A percentile compares a stretch with the other conserved stretches of the same genome.
Conservation (phyloP, 163 green algal genomes). For the Scenedesmus sp. region DNA sequence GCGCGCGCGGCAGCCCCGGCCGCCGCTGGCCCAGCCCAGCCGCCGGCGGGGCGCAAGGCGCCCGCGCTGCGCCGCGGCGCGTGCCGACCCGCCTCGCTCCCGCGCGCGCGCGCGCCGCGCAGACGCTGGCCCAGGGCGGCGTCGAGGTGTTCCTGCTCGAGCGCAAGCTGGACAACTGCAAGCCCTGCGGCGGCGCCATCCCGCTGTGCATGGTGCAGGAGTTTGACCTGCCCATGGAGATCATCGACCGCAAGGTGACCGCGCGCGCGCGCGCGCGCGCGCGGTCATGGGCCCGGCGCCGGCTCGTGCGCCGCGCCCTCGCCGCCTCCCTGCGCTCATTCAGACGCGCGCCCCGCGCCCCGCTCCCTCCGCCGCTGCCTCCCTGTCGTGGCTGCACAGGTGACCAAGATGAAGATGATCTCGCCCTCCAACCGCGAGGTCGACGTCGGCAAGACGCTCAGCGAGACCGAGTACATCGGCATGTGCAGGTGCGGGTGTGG, state of each 20-base stretch:
- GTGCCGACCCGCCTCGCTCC: too few relatives aligned
- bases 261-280: too few relatives aligned
- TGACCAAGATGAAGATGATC: conserved; percentile 99
- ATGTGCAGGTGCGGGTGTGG: conserved; percentile 79
- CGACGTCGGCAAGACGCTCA: conserved; percentile 98
- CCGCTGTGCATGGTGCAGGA: conserved; percentile 99
- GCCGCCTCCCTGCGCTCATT: neutral
- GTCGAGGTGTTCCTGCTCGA: conserved; percentile 97
- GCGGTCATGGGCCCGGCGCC: conserved; percentile 84
- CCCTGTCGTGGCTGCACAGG: conserved; percentile 5
- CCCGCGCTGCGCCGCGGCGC: too few relatives aligned
- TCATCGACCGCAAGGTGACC: conserved; percentile 94
- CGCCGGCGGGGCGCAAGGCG: too few relatives aligned
- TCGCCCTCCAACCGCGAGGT: conserved; percentile 96
- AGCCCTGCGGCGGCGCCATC: conserved; percentile 98
- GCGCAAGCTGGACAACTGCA: conserved; percentile 99
- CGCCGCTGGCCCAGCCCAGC: too few relatives aligned
- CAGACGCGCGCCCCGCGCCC: neutral
- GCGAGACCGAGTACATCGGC: conserved; percentile 98
- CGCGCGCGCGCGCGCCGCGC: too few relatives aligned
- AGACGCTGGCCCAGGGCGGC: conserved; percentile 93
- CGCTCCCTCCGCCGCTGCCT: neutral
- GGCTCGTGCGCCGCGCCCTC: conserved; percentile 28
- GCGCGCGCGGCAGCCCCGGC: too few relatives aligned
- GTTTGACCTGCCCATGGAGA: conserved; percentile 96